A percentile compares a stretch with the other conserved stretches of the same genome.
phyloP scores from a whole-genome alignment of 2,329 filamentous ascomycete genomes.

The Elsinoe perseae region DNA sequence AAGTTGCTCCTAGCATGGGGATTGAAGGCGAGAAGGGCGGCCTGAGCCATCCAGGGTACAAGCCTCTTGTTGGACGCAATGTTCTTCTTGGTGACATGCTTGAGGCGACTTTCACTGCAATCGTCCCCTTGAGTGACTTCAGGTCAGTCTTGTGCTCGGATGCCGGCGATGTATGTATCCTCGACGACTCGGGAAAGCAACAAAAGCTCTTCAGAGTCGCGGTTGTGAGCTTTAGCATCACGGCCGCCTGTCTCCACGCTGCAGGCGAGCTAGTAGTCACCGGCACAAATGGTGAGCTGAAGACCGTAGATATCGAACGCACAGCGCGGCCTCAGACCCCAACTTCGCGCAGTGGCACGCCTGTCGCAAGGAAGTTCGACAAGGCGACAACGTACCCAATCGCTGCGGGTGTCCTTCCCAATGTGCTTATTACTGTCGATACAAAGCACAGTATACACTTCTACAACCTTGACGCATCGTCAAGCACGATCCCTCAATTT shows the following conservation, averaged over 20 bases:
- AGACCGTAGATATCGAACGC: conserved; percentile 13
- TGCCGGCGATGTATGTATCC: conserved; percentile 76
- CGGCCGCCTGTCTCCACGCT: conserved; percentile 54
- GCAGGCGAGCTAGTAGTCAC: conserved; percentile 59
- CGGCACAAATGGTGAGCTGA: conserved; percentile 52
- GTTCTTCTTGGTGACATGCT: conserved; percentile 73
- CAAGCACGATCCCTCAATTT: neutral
- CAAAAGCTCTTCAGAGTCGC: conserved; percentile 63
- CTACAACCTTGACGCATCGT: neutral
- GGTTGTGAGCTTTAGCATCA: conserved; percentile 59
- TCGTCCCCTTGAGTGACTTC: conserved; percentile 61
- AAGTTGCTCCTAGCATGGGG: conserved; percentile 19
- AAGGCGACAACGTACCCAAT: conserved; percentile 12
- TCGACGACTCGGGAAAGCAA: conserved; percentile 67
- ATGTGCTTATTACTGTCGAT: conserved; percentile 52
- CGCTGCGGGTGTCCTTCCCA: conserved; percentile 18
- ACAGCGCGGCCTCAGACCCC: neutral
- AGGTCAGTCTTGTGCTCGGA: conserved; percentile 81
- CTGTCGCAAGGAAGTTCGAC: neutral
- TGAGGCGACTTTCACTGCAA: conserved; percentile 76
- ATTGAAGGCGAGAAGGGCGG: conserved; percentile 15
- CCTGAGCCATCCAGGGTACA: conserved; percentile 41
- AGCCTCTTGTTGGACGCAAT: conserved; percentile 69
- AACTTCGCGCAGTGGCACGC: neutral
- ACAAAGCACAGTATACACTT: conserved; percentile 62